These are phyloP conservation scores for Podaxis sp. DNA, from an alignment of 768 basidiomycete genomes.

Conservation along the genomic window DNA sequence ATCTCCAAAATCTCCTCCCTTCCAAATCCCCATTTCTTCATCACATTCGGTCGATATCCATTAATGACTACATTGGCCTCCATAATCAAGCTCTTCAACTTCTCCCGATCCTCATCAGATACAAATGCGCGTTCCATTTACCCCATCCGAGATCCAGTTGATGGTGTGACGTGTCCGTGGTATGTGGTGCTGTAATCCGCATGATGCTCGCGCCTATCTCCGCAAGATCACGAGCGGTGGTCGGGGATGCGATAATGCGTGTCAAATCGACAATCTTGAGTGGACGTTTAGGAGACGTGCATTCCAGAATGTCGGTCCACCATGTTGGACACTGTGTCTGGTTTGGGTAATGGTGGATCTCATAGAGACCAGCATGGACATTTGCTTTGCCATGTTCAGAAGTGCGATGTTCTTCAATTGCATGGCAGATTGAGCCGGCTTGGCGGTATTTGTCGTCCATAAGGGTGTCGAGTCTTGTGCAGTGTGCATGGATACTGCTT, in stretches of 20 bases:
- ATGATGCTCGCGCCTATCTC: slow-evolving; percentile 30
- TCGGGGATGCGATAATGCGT: slow-evolving; percentile 28
- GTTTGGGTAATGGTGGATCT: slow-evolving; percentile 25
- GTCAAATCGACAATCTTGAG: slow-evolving; percentile 29
- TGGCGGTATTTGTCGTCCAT: slow-evolving; percentile 26
- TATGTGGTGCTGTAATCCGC: slow-evolving; percentile 27
- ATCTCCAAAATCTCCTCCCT: slow-evolving; percentile 26
- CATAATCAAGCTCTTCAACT: slow-evolving; percentile 20
- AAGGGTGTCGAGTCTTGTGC: slow-evolving; percentile 20
- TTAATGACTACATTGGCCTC: slow-evolving; percentile 29
- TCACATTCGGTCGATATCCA: slow-evolving; percentile 29
- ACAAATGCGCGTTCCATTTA: slow-evolving; percentile 27
- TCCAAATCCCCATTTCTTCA: slow-evolving; percentile 30
- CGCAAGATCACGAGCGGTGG: slow-evolving; percentile 24
- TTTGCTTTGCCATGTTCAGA: slow-evolving; percentile 26
- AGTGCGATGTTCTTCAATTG: slow-evolving; percentile 22
- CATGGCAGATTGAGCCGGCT: slow-evolving; percentile 24
- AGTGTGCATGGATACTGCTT: slow-evolving; percentile 15
- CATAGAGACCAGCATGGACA: slow-evolving; percentile 25
- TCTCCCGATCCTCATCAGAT: slow-evolving; percentile 23
- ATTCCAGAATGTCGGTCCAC: slow-evolving; percentile 20
- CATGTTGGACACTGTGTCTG: slow-evolving; percentile 18
- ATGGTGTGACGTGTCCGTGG: slow-evolving; percentile 22
- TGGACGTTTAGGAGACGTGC: slow-evolving; percentile 18
- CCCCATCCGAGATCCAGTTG: slow-evolving; percentile 27